Percentiles rank a stretch among this genome's conserved stretches.
Conservation (phyloP, 441 rosid species). For the Gossypium schwendimanii region DNA sequence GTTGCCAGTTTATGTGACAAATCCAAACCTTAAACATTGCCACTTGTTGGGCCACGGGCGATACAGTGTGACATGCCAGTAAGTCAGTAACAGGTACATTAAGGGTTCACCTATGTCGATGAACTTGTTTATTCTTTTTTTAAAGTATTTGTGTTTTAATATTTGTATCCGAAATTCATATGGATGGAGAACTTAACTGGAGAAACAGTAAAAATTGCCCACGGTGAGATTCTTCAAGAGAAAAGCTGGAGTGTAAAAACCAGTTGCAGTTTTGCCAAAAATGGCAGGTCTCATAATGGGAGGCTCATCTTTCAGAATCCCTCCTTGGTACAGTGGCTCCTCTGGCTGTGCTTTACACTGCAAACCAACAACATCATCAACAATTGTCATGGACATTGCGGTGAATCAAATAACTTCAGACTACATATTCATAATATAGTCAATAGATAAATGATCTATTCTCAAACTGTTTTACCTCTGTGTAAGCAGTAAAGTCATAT, state of each 20-base stretch:
- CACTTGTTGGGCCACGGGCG: neutral
- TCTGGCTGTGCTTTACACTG: slow-evolving; percentile 64
- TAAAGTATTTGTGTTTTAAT: neutral
- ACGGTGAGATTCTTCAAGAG: slow-evolving; percentile 44
- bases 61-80: neutral
- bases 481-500: slow-evolving; percentile 64
- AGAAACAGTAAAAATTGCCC: slow-evolving; percentile 57
- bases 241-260: slow-evolving; percentile 41
- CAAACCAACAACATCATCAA: neutral
- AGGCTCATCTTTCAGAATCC: slow-evolving; percentile 38
- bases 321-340: slow-evolving; percentile 63
- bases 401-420: neutral
- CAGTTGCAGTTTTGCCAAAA: slow-evolving; percentile 4
- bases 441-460: neutral
- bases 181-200: slow-evolving; percentile 36
- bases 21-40: neutral
- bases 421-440: neutral
- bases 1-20: neutral
- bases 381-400: neutral
- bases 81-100: neutral
- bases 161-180: neutral
- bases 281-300: slow-evolving; percentile 3
- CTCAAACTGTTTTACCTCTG: slow-evolving; percentile 37
- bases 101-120: neutral
- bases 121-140: neutral